phyloP scores from a whole-genome alignment of 495 filamentous ascomycete genomes.

The Podospora anserina region DNA sequence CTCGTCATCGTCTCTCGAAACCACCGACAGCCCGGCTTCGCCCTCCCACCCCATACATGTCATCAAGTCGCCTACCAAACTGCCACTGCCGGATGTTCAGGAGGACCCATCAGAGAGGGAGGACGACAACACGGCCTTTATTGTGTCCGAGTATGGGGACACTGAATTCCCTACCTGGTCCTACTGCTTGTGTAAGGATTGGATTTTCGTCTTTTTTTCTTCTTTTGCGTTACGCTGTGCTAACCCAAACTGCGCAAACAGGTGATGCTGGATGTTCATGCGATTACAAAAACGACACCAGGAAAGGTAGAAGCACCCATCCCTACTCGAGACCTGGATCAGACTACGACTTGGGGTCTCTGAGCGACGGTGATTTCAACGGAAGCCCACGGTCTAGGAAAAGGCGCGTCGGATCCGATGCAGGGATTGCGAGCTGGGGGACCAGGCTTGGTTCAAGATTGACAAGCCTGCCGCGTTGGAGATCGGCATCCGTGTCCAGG shows the following conservation, averaged over 20 bases:
- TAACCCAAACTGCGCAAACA: constrained; percentile 18
- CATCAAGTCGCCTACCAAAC: constrained; percentile 42
- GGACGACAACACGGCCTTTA: constrained; percentile 55
- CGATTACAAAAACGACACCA: constrained; percentile 37
- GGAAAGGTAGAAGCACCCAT: constrained; percentile 37
- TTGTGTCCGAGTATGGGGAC: constrained; percentile 30
- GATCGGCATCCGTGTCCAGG: constrained; percentile 55
- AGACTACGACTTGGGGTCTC: constrained; percentile 60
- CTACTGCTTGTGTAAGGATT: constrained; percentile 52
- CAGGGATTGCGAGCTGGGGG: constrained; percentile 60
- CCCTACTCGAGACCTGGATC: constrained; percentile 34
- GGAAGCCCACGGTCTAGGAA: constrained; percentile 52
- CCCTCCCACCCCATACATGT: constrained; percentile 40
- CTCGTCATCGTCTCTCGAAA: constrained; percentile 51
- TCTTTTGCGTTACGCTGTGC: not conserved
- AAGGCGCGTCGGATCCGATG: constrained; percentile 60
- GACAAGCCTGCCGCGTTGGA: constrained; percentile 67
- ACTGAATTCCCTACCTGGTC: constrained; percentile 37
- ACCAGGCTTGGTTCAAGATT: constrained; percentile 67
- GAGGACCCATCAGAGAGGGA: constrained; percentile 54
- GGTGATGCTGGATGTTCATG: constrained; percentile 49
- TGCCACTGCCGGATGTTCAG: constrained; percentile 52
- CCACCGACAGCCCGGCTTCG: constrained; percentile 45
- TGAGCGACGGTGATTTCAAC: constrained; percentile 58
- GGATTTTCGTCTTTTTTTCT: not conserved